Evolutionary conservation across 768 basidiomycete species (phyloP).

Genomic region (Russula sp.): DNA sequence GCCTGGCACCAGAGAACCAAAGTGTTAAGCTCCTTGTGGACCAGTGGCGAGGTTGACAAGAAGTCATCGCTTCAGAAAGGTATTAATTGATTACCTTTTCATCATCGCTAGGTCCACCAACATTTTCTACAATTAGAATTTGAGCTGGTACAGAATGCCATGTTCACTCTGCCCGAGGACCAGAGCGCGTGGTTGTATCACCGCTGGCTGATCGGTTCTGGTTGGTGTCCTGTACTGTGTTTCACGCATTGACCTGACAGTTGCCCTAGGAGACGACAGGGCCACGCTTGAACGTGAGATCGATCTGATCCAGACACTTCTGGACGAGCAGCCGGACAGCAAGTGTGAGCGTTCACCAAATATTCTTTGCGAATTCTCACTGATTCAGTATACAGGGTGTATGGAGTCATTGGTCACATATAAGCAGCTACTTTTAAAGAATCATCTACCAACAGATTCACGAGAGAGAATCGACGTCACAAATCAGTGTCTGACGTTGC

Average conservation of each 20-base stretch:
- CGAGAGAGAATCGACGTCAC: constrained; percentile 35
- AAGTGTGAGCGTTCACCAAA: constrained; percentile 60
- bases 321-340: constrained; percentile 87
- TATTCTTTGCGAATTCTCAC: constrained; percentile 1
- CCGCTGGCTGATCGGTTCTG: constrained; percentile 88
- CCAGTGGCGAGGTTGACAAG: constrained; percentile 50
- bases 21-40: constrained; percentile 66
- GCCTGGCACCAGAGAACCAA: constrained; percentile 99
- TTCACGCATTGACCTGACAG: not conserved
- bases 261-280: constrained; percentile 52
- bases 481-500: constrained; percentile 49
- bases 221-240: constrained; percentile 41
- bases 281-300: constrained; percentile 72
- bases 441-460: constrained; percentile 42
- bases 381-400: constrained; percentile 63
- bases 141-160: constrained; percentile 85
- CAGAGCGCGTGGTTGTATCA: constrained; percentile 99
- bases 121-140: constrained; percentile 58
- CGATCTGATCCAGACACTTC: constrained; percentile 69
- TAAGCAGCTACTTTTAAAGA: constrained; percentile 60
- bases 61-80: constrained; percentile 66
- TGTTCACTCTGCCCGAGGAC: constrained; percentile 95
- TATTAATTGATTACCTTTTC: constrained; percentile 34
- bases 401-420: constrained; percentile 90
- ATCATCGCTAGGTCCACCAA: not conserved